These are phyloP conservation scores for Amanita rimosa DNA, from an alignment of 768 basidiomycete species.

Conservation along the genomic window DNA sequence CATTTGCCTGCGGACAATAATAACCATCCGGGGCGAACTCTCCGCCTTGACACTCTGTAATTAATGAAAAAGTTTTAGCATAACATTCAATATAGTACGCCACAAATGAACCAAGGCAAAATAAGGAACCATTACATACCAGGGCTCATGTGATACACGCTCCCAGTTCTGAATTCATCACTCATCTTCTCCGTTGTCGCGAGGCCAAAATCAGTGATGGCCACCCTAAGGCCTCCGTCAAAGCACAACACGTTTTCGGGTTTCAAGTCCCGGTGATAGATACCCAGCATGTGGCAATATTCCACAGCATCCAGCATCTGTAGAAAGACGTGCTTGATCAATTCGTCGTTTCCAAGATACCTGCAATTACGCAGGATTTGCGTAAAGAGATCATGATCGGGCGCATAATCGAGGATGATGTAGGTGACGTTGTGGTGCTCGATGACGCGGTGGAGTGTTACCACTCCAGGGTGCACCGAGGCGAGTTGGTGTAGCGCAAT, in stretches of 20 bases:
- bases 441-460: constrained; percentile 86
- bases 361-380: constrained; percentile 78
- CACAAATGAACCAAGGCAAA: neutral
- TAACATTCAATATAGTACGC: neutral
- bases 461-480: constrained; percentile 73
- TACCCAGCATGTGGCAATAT: constrained; percentile 87
- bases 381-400: constrained; percentile 91
- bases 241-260: constrained; percentile 94
- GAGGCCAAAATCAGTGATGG: constrained; percentile 93
- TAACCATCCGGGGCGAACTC: constrained; percentile 57
- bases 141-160: constrained; percentile 97
- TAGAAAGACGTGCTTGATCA: constrained; percentile 89
- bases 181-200: constrained; percentile 83
- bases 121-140: constrained; percentile 31
- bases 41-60: constrained; percentile 85
- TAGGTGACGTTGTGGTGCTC: constrained; percentile 79
- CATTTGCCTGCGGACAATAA: constrained; percentile 86
- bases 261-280: constrained; percentile 97
- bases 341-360: constrained; percentile 78
- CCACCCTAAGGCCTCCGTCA: constrained; percentile 68
- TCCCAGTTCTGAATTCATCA: constrained; percentile 90
- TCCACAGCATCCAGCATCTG: constrained; percentile 94
- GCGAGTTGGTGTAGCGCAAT: constrained; percentile 79
- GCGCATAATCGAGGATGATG: constrained; percentile 91
- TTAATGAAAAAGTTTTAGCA: neutral